These are phyloP conservation scores for Ceratocystis albifundus DNA, from an alignment of 2,329 filamentous ascomycete genomes.

Conservation along the genomic window DNA sequence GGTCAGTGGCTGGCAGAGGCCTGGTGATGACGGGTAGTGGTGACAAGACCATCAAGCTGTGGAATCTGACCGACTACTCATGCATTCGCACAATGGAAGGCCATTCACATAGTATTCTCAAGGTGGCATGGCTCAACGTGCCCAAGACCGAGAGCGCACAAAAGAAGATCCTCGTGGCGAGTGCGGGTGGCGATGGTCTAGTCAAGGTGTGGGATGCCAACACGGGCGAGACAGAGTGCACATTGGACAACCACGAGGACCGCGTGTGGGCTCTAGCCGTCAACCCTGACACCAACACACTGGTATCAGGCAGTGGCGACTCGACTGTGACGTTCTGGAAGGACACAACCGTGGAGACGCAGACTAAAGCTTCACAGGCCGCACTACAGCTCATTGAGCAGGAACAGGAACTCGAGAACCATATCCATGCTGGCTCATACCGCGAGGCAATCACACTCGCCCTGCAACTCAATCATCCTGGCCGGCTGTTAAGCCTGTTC, in stretches of 20 bases:
- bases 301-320: slow-evolving; percentile 86
- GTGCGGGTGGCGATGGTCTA: slow-evolving; percentile 82
- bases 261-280: slow-evolving; percentile 83
- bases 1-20: slow-evolving; percentile 63
- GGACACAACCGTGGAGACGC: slow-evolving; percentile 75
- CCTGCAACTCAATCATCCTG: slow-evolving; percentile 87
- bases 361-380: slow-evolving; percentile 59
- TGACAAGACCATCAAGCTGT: slow-evolving; percentile 91
- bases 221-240: slow-evolving; percentile 72
- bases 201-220: slow-evolving; percentile 94
- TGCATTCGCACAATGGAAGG: slow-evolving; percentile 92
- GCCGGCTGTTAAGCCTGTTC: slow-evolving; percentile 72
- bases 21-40: slow-evolving; percentile 82
- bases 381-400: slow-evolving; percentile 77
- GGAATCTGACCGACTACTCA: slow-evolving; percentile 84
- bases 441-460: slow-evolving; percentile 86
- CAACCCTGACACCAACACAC: slow-evolving; percentile 54
- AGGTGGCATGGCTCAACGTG: slow-evolving; percentile 72
- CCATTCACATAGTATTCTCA: slow-evolving; percentile 89
- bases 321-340: slow-evolving; percentile 92
- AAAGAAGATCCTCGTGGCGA: slow-evolving; percentile 60
- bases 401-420: slow-evolving; percentile 87
- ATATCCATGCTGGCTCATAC: slow-evolving; percentile 77
- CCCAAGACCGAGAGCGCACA: slow-evolving; percentile 38
- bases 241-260: slow-evolving; percentile 93